A percentile compares a stretch with the other conserved stretches of the same genome.
phyloP scores from a whole-genome alignment of 2,329 filamentous ascomycete genomes.

The Bipolaris victoriae region DNA sequence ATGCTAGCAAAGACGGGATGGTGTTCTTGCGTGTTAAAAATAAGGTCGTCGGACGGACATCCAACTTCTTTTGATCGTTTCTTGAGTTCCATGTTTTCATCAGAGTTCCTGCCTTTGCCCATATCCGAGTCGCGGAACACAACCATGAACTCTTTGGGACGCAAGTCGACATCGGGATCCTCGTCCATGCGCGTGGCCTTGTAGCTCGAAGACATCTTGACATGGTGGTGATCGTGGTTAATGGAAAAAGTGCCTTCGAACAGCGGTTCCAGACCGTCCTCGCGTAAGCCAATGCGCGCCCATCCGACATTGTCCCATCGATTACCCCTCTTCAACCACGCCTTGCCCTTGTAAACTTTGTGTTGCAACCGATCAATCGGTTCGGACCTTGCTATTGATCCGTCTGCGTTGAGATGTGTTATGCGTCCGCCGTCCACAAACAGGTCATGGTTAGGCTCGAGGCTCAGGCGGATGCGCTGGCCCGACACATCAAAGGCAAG shows the following conservation, averaged over 20 bases:
- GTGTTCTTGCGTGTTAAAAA: conserved; percentile 76
- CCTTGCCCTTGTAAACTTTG: conserved; percentile 81
- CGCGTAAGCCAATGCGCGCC: conserved; percentile 79
- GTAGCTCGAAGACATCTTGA: conserved; percentile 79
- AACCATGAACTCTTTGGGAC: conserved; percentile 78
- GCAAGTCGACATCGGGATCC: conserved; percentile 69
- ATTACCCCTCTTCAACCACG: conserved; percentile 76
- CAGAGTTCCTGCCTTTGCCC: conserved; percentile 30
- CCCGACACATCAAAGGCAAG: conserved; percentile 76
- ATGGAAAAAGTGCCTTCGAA: conserved; percentile 92
- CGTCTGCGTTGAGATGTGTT: conserved; percentile 73
- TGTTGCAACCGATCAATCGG: conserved; percentile 74
- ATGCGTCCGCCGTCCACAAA: conserved; percentile 77
- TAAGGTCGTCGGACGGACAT: conserved; percentile 77
- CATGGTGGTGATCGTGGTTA: conserved; percentile 81
- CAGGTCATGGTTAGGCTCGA: conserved; percentile 92
- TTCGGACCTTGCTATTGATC: conserved; percentile 70
- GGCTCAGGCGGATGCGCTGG: conserved; percentile 73
- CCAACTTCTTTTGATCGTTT: conserved; percentile 55
- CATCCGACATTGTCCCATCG: conserved; percentile 86
- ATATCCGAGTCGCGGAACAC: conserved; percentile 93
- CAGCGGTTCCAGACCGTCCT: conserved; percentile 77
- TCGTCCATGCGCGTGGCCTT: conserved; percentile 68
- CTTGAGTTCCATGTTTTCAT: conserved; percentile 68
- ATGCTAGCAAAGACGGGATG: conserved; percentile 69